Conservation (phyloP, 345 rosid genomes). For the Isatis tinctoria region DNA sequence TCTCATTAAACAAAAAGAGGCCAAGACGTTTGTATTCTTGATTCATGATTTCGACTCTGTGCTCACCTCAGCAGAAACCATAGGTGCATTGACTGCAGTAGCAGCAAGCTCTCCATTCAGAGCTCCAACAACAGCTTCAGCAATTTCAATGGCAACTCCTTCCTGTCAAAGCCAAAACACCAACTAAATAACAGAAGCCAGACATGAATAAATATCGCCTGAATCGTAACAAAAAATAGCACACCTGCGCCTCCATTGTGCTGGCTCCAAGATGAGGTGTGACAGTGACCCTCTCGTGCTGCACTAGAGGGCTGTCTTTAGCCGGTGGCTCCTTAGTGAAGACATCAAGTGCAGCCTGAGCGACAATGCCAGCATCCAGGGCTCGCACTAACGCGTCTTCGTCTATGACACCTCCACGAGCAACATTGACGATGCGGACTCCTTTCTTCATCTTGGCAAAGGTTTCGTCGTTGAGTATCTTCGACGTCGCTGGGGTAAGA, state of each 20-base stretch:
- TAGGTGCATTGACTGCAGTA: slow-evolving; percentile 91
- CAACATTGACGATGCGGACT: slow-evolving; percentile 78
- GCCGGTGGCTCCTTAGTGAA: slow-evolving; percentile 77
- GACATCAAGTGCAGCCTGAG: slow-evolving; percentile 94
- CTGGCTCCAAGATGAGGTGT: slow-evolving; percentile 97
- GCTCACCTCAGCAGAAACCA: slow-evolving; percentile 71
- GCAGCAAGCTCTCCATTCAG: slow-evolving; percentile 87
- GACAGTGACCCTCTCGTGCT: slow-evolving; percentile 72
- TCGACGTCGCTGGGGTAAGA: slow-evolving; percentile 65
- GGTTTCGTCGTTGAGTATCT: slow-evolving; percentile 72
- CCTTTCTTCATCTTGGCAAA: slow-evolving; percentile 93
- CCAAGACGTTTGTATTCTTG: neutral
- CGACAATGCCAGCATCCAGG: slow-evolving; percentile 73
- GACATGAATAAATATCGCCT: neutral
- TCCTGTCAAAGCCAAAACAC: slow-evolving; percentile 42
- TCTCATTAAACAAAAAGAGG: neutral
- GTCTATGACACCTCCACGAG: slow-evolving; percentile 91
- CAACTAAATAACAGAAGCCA: slow-evolving; percentile 7
- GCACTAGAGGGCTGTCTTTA: slow-evolving; percentile 66
- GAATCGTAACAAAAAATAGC: neutral
- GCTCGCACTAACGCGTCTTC: slow-evolving; percentile 90
- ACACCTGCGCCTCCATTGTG: slow-evolving; percentile 86
- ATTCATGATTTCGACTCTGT: neutral
- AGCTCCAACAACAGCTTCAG: slow-evolving; percentile 92
- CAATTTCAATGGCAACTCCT: slow-evolving; percentile 91